phyloP scores from a whole-genome alignment of 2,329 filamentous ascomycete species.

The Fusarium piperis region DNA sequence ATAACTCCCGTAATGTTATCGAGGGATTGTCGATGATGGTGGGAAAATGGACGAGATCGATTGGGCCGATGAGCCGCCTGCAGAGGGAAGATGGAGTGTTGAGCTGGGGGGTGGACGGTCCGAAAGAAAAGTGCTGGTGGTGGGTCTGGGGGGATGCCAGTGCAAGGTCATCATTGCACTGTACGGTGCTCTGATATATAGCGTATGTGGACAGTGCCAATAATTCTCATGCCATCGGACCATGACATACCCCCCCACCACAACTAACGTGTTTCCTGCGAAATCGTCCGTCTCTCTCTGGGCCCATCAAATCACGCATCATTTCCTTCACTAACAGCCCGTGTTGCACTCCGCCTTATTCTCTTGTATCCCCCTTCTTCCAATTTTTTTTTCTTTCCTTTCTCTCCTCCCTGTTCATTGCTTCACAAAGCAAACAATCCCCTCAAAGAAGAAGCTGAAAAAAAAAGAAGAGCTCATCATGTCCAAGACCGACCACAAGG shows the following conservation, averaged over 20 bases:
- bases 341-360: conserved; percentile 33
- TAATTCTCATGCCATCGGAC: conserved; percentile 16
- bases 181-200: accelerated
- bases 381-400: conserved; percentile 23
- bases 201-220: conserved; percentile 8
- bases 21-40: conserved; percentile 21
- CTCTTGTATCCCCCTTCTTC: conserved; percentile 17
- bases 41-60: conserved; percentile 35
- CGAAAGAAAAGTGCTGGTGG: conserved; percentile 21
- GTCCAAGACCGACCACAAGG: conserved; percentile 67
- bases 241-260: conserved; percentile 43
- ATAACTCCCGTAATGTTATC: conserved; percentile 29
- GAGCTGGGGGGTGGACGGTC: conserved; percentile 19
- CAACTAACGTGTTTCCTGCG: conserved; percentile 40
- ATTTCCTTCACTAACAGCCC: conserved; percentile 34
- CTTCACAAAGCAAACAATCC: conserved; percentile 15
- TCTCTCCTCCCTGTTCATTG: conserved; percentile 27
- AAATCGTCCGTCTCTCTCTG: conserved; percentile 32
- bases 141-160: neutral
- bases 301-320: conserved; percentile 46
- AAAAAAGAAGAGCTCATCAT: conserved; percentile 48
- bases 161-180: conserved; percentile 18
- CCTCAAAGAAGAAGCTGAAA: neutral
- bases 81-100: conserved; percentile 21
- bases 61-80: conserved; percentile 37